These are phyloP conservation scores for Rhodotorula toruloides DNA, from an alignment of 768 basidiomycete species.

Conservation along the genomic window DNA sequence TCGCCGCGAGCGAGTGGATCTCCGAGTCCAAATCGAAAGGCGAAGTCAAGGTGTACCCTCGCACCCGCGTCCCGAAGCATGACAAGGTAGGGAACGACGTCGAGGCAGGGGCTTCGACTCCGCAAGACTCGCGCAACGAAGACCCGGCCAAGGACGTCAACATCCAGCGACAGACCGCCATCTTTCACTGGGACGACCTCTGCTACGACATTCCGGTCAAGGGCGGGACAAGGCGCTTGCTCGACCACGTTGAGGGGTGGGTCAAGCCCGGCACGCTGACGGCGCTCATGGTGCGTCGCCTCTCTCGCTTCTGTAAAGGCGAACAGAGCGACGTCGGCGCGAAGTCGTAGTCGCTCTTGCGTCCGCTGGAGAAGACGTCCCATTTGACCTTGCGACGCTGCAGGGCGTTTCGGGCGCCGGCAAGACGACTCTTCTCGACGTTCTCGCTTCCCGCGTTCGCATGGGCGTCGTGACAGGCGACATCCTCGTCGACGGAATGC, in stretches of 20 bases:
- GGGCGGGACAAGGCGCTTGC: constrained; percentile 34
- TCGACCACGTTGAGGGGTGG: constrained; percentile 42
- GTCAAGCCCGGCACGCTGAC: constrained; percentile 45
- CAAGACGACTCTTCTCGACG: constrained; percentile 47
- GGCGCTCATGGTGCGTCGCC: constrained; percentile 52
- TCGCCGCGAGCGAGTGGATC: constrained; percentile 41
- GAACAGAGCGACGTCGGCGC: no score
- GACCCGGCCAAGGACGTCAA: not conserved
- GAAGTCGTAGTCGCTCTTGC: no score
- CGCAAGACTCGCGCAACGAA: constrained; percentile 13
- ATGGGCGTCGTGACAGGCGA: constrained; percentile 53
- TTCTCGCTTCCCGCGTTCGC: constrained; percentile 44
- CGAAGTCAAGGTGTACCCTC: constrained; percentile 24
- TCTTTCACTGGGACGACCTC: constrained; percentile 14
- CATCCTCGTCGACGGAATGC: constrained; percentile 49
- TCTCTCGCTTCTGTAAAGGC: no score
- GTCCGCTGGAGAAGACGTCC: no score
- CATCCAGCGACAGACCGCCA: constrained; percentile 4
- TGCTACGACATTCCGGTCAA: constrained; percentile 36
- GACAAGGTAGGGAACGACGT: constrained; percentile 32
- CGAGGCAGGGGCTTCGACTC: constrained; percentile 24
- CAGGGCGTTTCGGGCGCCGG: constrained; percentile 52
- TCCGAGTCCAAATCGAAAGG: constrained; percentile 18
- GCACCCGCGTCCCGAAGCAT: constrained; percentile 4
- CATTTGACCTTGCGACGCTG: no score